Evolutionary conservation across 192 early-diverging fungal genomes (phyloP).

Genomic region (Allomyces javanicus): DNA sequence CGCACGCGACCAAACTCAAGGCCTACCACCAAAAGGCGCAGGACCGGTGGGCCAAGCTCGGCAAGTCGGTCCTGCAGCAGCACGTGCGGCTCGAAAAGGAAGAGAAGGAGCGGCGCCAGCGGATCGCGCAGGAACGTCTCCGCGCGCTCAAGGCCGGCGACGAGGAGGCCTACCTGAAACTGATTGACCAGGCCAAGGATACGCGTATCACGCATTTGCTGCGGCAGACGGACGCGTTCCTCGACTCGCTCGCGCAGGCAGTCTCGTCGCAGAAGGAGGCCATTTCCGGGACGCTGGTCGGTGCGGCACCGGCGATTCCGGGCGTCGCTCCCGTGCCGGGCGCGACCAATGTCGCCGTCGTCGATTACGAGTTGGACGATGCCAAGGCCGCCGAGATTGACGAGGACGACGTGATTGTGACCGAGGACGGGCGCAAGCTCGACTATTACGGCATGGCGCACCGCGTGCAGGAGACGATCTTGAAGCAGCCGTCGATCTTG

Average conservation of each 20-base stretch:
- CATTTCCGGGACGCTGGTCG: constrained; percentile 25
- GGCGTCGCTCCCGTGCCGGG: constrained; percentile 26
- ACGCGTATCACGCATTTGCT: constrained; percentile 84
- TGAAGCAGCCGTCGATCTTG: constrained; percentile 62
- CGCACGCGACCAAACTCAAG: constrained; percentile 51
- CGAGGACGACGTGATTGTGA: constrained; percentile 12
- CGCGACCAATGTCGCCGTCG: constrained; percentile 15
- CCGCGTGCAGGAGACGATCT: constrained; percentile 57
- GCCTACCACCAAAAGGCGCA: constrained; percentile 47
- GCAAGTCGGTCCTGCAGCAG: constrained; percentile 49
- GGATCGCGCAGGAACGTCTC: constrained; percentile 81
- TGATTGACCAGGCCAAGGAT: constrained; percentile 90
- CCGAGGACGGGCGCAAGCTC: constrained; percentile 23
- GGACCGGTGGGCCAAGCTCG: constrained; percentile 47
- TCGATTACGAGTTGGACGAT: constrained; percentile 27
- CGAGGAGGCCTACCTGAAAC: constrained; percentile 89
- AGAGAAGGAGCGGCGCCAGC: constrained; percentile 71
- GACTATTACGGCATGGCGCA: constrained; percentile 85
- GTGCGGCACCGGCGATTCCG: constrained; percentile 12
- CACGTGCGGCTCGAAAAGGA: constrained; percentile 78
- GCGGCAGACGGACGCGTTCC: constrained; percentile 68
- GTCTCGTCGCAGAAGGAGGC: constrained; percentile 54
- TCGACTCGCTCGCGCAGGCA: constrained; percentile 63
- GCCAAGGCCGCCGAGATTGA: constrained; percentile 19
- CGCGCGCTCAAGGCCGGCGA: constrained; percentile 90